These are phyloP conservation scores for Chaetothyriales sp. DNA, from an alignment of 2,329 filamentous ascomycete species.

Conservation along the genomic window DNA sequence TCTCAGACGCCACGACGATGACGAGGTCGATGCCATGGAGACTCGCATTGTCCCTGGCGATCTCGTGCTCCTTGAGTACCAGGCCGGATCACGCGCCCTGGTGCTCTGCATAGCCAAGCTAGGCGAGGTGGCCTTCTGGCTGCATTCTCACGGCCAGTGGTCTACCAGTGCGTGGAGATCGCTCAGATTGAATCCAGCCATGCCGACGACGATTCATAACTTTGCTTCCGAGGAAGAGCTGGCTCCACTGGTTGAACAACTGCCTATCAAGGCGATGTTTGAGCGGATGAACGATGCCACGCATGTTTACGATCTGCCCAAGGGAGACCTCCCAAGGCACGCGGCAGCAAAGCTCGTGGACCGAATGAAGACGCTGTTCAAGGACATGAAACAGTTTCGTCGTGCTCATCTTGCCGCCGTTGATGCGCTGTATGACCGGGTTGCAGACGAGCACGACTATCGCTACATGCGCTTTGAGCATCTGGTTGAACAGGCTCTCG, in stretches of 20 bases:
- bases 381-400: constrained; percentile 23
- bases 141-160: neutral
- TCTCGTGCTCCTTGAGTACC: neutral
- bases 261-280: constrained; percentile 8
- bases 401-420: constrained; percentile 21
- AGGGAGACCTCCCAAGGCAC: constrained; percentile 26
- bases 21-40: neutral
- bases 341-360: constrained; percentile 23
- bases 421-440: constrained; percentile 24
- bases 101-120: neutral
- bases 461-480: constrained; percentile 24
- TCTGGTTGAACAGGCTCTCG: constrained; percentile 23
- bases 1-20: constrained; percentile 1
- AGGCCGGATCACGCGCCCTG: neutral
- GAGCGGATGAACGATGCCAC: neutral
- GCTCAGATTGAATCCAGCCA: neutral
- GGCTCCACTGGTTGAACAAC: constrained; percentile 6
- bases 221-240: constrained; percentile 12
- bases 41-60: constrained; percentile 1
- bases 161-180: neutral
- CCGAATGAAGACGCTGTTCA: constrained; percentile 23
- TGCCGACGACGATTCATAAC: neutral
- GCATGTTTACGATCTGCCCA: neutral
- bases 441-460: constrained; percentile 25
- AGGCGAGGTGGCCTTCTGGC: neutral